A percentile compares a stretch with the other conserved stretches of the same genome.
These are phyloP conservation scores for Colletotrichum acutatum DNA, from an alignment of 2,329 filamentous ascomycete species.

Conservation along the genomic window DNA sequence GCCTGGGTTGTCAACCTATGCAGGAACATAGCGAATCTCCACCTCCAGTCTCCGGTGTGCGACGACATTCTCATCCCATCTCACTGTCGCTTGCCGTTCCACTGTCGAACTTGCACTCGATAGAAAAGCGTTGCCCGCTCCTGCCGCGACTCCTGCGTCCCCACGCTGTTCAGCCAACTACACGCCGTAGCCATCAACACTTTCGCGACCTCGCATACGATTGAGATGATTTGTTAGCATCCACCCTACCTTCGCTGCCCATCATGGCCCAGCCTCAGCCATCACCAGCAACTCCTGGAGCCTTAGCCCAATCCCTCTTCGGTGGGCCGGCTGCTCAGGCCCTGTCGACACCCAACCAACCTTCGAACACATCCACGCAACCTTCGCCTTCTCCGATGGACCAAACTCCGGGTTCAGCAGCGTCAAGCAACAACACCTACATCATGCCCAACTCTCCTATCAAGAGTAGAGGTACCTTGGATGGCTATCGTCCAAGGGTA, in stretches of 20 bases:
- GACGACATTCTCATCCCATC: slow-evolving; percentile 17
- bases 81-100: slow-evolving; percentile 3
- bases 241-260: not conserved
- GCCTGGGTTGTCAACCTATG: slow-evolving; percentile 31
- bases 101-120: slow-evolving; percentile 12
- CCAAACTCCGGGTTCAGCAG: slow-evolving; percentile 59
- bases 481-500: slow-evolving; percentile 87
- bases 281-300: slow-evolving; percentile 55
- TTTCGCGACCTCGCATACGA: slow-evolving; percentile 5
- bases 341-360: slow-evolving; percentile 39
- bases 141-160: not conserved
- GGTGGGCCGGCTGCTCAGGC: slow-evolving; percentile 50
- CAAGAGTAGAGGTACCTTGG: slow-evolving; percentile 71
- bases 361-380: slow-evolving; percentile 43
- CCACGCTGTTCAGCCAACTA: not conserved
- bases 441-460: slow-evolving; percentile 89
- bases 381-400: slow-evolving; percentile 44
- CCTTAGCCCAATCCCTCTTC: slow-evolving; percentile 58
- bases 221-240: slow-evolving; percentile 31
- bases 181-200: not conserved
- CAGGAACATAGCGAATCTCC: slow-evolving; percentile 28
- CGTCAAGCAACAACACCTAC: slow-evolving; percentile 81
- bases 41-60: slow-evolving; percentile 14
- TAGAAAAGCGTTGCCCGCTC: not conserved
- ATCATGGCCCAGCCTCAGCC: slow-evolving; percentile 51